Percentiles rank a stretch among this genome's conserved stretches.
phyloP scores from a whole-genome alignment of 2,329 filamentous ascomycete genomes.

The Venturiaceae sp. region DNA sequence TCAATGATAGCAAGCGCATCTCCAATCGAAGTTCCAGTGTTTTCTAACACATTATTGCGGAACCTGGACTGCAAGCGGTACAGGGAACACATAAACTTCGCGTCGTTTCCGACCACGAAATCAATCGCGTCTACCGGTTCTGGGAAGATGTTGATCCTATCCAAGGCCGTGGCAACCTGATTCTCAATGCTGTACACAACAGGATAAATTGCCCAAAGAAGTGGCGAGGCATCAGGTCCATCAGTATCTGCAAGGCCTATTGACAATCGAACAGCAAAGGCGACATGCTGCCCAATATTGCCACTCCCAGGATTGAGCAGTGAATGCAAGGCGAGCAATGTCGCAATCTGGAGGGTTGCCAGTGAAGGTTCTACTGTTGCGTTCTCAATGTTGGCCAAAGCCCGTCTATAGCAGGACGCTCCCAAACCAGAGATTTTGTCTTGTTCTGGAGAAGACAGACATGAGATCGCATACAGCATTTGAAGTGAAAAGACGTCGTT shows the following conservation, averaged over 20 bases:
- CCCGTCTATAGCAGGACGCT: conserved; percentile 17
- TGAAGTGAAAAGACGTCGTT: conserved; percentile 21
- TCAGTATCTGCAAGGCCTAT: conserved; percentile 21
- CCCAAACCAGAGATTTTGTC: background rate
- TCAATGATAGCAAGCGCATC: background rate
- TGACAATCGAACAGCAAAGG: conserved; percentile 23
- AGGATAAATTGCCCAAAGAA: conserved; percentile 18
- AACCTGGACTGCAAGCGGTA: conserved; percentile 24
- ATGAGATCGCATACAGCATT: conserved; percentile 26
- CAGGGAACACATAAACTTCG: conserved; percentile 23
- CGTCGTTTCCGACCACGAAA: conserved; percentile 19
- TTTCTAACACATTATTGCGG: conserved; percentile 14
- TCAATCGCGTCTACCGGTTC: conserved; percentile 18
- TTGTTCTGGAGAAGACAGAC: conserved; percentile 16
- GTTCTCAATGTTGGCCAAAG: conserved; percentile 21
- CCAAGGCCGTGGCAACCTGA: conserved; percentile 23
- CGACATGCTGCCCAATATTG: conserved; percentile 25
- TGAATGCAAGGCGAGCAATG: conserved; percentile 24
- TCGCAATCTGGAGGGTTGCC: conserved; percentile 20
- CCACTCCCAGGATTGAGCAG: conserved; percentile 24
- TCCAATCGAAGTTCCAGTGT: background rate
- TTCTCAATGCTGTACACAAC: conserved; percentile 22
- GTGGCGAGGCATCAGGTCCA: conserved; percentile 14
- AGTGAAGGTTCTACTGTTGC: conserved; percentile 23
- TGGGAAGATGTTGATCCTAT: conserved; percentile 21